These are phyloP conservation scores for Plasmodium gallinaceum DNA, from an alignment of 169 alveolate genomes.

Conservation along the genomic window DNA sequence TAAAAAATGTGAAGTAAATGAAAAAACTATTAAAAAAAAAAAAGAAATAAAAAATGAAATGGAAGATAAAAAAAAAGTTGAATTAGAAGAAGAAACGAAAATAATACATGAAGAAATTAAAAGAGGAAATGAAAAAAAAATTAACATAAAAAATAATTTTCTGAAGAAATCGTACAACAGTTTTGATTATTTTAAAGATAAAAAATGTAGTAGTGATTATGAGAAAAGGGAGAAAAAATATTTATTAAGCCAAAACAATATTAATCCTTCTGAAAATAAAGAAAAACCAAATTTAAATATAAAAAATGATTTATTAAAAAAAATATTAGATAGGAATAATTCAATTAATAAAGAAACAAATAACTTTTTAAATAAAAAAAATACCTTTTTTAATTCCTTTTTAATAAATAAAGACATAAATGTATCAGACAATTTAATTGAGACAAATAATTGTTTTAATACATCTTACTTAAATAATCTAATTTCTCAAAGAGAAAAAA, in stretches of 20 bases:
- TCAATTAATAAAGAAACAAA: not conserved
- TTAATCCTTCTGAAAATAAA: not conserved
- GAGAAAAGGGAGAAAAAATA: not conserved
- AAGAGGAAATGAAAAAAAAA: not conserved
- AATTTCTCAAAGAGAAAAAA: constrained; percentile 27
- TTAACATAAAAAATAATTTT: not conserved
- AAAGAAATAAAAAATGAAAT: not conserved
- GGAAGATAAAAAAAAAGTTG: not conserved
- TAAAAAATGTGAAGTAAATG: not conserved
- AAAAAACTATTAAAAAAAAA: not conserved
- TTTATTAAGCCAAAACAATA: not conserved
- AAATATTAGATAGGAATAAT: constrained; percentile 1
- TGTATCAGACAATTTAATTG: not conserved
- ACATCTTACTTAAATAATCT: not conserved
- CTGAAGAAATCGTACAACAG: not conserved
- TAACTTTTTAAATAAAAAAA: constrained; percentile 1
- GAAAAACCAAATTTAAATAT: constrained; percentile 13
- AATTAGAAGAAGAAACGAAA: not conserved
- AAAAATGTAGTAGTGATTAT: not conserved
- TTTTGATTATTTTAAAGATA: constrained; percentile 3
- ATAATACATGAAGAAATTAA: not conserved
- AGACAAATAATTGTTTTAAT: constrained; percentile 3
- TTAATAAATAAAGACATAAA: not conserved
- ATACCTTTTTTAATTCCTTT: constrained; percentile 9
- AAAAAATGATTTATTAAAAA: constrained; percentile 15